Conservation (phyloP, 2,329 filamentous ascomycete genomes). For the Beauveria sp. region DNA sequence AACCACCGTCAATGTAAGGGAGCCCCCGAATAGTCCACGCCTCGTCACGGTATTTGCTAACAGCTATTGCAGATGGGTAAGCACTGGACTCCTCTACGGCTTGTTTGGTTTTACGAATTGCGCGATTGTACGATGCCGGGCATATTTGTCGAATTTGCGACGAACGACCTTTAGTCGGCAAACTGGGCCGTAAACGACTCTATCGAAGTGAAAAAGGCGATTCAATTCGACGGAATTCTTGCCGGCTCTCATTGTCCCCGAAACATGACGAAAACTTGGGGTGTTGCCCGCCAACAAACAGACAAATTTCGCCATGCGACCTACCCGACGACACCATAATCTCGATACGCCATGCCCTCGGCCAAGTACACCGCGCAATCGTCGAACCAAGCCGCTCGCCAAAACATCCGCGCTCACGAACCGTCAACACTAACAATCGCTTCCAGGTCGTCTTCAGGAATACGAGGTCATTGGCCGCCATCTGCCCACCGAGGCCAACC, state of each 20-base stretch:
- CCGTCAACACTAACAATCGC: constrained; percentile 24
- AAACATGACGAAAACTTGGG: neutral
- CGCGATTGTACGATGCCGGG: constrained; percentile 6
- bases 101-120: constrained; percentile 5
- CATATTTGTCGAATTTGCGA: neutral
- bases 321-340: neutral
- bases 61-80: constrained; percentile 52
- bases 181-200: neutral
- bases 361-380: constrained; percentile 5
- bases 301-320: constrained; percentile 1
- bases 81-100: constrained; percentile 22
- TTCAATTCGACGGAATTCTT: neutral
- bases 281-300: neutral
- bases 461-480: constrained; percentile 99
- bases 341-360: neutral
- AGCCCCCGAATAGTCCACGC: constrained; percentile 17
- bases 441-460: constrained; percentile 94
- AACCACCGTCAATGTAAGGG: constrained; percentile 43
- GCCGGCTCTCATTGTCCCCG: neutral
- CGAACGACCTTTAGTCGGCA: neutral
- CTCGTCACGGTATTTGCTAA: constrained; percentile 26
- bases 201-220: neutral
- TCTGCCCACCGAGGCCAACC: constrained; percentile 94
- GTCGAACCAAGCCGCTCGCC: constrained; percentile 1
- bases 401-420: neutral